A percentile compares a stretch with the other conserved stretches of the same genome.
phyloP scores from a whole-genome alignment of 805 yeast genomes.

The Yamadazyma sp. region DNA sequence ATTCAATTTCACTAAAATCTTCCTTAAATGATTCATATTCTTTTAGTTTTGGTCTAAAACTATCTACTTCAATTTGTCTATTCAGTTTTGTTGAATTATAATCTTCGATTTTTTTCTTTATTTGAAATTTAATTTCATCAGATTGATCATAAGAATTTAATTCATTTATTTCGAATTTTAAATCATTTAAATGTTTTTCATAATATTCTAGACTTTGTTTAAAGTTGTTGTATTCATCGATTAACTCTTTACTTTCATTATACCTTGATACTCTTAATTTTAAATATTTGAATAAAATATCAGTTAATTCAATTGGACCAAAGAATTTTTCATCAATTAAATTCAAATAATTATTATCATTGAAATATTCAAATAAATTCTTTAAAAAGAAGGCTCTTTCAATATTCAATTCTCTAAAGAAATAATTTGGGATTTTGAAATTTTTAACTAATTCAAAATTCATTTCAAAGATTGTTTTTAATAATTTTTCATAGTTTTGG shows the following conservation, averaged over 20 bases:
- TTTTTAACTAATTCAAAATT: constrained; percentile 62
- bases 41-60: constrained; percentile 14
- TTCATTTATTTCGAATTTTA: constrained; percentile 19
- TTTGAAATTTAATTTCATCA: background rate
- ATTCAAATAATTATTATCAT: constrained; percentile 47
- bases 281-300: constrained; percentile 54
- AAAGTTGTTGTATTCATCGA: constrained; percentile 18
- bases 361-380: constrained; percentile 63
- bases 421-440: constrained; percentile 57
- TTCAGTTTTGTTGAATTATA: constrained; percentile 12
- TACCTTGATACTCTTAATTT: constrained; percentile 37
- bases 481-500: constrained; percentile 44
- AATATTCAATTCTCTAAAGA: constrained; percentile 68
- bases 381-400: constrained; percentile 75
- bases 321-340: constrained; percentile 70
- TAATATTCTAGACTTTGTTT: constrained; percentile 4
- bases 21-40: constrained; percentile 22
- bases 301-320: constrained; percentile 71
- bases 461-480: constrained; percentile 58
- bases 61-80: constrained; percentile 18
- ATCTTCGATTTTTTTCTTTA: constrained; percentile 7
- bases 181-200: constrained; percentile 9
- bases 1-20: constrained; percentile 61
- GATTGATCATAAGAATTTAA: constrained; percentile 15
- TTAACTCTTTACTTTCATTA: constrained; percentile 19